phyloP scores from a whole-genome alignment of 1,284 basidiomycete species.

The Rhizopogon hawkerae region DNA sequence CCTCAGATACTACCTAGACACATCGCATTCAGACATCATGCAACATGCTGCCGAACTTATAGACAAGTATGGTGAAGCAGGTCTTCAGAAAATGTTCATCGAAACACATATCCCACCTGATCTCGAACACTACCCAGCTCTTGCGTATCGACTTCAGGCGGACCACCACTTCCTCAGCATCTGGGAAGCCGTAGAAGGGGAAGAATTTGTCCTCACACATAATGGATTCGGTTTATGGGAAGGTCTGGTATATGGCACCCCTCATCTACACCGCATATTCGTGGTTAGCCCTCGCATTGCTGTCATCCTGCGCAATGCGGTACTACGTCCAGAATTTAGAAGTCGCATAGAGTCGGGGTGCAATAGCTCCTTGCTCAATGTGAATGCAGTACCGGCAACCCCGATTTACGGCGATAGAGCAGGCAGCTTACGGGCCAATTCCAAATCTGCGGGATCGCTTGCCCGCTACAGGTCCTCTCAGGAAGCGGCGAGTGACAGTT shows the following conservation, averaged over 20 bases:
- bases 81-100: conserved; percentile 9
- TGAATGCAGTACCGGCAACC: conserved; percentile 5
- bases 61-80: conserved; percentile 3
- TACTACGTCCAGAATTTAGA: conserved; percentile 10
- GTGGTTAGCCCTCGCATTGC: conserved; percentile 19
- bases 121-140: conserved; percentile 17
- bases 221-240: conserved; percentile 26
- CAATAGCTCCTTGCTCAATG: conserved; percentile 6
- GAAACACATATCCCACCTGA: conserved; percentile 15
- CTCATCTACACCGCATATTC: conserved; percentile 18
- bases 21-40: conserved; percentile 24
- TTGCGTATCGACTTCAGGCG: conserved; percentile 14
- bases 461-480: conserved; percentile 6
- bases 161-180: conserved; percentile 18
- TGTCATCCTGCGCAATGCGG: conserved; percentile 7
- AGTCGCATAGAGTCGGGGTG: neutral
- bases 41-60: conserved; percentile 5
- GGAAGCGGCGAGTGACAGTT: conserved; percentile 14
- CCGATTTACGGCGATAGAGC: neutral
- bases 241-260: conserved; percentile 10
- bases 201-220: conserved; percentile 22
- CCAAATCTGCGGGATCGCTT: neutral
- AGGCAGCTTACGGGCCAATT: neutral
- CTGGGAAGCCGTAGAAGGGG: conserved; percentile 19
- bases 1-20: conserved; percentile 26